Percentiles rank a stretch among this genome's conserved stretches.
These are phyloP conservation scores for Aspergillus sp. DNA, from an alignment of 2,329 filamentous ascomycete species.

Conservation along the genomic window DNA sequence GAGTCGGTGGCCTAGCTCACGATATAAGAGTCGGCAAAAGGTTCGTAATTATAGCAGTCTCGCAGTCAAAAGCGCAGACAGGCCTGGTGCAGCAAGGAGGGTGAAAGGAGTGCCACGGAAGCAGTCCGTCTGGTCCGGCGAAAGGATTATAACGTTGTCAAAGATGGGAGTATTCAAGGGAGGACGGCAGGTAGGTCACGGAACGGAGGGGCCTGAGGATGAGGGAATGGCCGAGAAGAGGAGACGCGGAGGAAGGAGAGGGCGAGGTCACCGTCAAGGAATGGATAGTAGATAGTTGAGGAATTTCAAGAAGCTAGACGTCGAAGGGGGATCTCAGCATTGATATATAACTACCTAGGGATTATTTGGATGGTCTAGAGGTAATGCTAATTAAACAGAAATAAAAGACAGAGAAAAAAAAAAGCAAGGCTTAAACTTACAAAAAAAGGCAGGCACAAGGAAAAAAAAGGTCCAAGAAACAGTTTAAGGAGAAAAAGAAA, in stretches of 20 bases:
- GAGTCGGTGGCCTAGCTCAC: neutral
- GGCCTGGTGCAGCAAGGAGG: conserved; percentile 40
- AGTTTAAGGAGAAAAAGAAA: conserved; percentile 16
- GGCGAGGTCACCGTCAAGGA: conserved; percentile 25
- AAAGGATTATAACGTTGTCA: conserved; percentile 20
- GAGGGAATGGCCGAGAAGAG: conserved; percentile 22
- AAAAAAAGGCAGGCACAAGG: conserved; percentile 6
- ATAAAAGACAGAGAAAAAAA: conserved; percentile 17
- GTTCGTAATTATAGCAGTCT: conserved; percentile 21
- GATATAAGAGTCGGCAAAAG: conserved; percentile 15
- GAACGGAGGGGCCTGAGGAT: conserved; percentile 23
- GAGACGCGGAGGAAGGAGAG: conserved; percentile 22
- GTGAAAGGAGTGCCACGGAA: conserved; percentile 34
- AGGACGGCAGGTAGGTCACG: conserved; percentile 24
- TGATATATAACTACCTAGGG: conserved; percentile 36
- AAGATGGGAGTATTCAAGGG: conserved; percentile 29
- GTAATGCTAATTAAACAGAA: conserved; percentile 20
- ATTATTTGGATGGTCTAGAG: conserved; percentile 16
- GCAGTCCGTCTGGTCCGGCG: conserved; percentile 27
- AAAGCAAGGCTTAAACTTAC: conserved; percentile 16
- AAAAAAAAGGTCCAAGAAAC: conserved; percentile 14
- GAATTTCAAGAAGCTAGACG: conserved; percentile 29
- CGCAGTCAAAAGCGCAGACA: conserved; percentile 25
- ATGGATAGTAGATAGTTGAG: conserved; percentile 29
- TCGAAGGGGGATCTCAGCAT: conserved; percentile 36